Percentiles rank a stretch among this genome's conserved stretches.
Conservation (phyloP, 768 basidiomycete genomes). For the Tulasnella sp. region DNA sequence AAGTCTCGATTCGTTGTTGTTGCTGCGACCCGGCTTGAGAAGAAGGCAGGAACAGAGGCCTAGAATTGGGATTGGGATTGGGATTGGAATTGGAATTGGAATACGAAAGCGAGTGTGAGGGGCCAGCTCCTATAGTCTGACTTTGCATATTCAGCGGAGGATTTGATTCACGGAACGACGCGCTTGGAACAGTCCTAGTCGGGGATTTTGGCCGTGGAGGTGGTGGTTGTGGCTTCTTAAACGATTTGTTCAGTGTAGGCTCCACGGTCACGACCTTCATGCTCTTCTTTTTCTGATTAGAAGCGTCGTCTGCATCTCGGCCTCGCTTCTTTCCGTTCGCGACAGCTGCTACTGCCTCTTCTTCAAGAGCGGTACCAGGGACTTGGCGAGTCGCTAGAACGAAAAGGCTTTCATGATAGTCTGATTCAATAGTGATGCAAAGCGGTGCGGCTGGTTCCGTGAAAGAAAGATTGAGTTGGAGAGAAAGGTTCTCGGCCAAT, state of each 20-base stretch:
- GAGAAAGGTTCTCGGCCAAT: slow-evolving; percentile 60
- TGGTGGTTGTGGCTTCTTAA: background rate
- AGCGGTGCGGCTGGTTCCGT: slow-evolving; percentile 62
- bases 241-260: background rate
- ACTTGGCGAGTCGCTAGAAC: slow-evolving; percentile 64
- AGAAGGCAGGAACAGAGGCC: slow-evolving; percentile 34
- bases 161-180: background rate
- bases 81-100: background rate
- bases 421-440: slow-evolving; percentile 65
- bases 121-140: no score
- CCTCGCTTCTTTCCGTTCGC: slow-evolving; percentile 1
- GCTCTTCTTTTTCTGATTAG: background rate
- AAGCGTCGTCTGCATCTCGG: background rate
- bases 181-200: background rate
- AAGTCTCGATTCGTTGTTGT: background rate
- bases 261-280: slow-evolving; percentile 10
- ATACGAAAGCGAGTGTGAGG: background rate
- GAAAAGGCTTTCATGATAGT: slow-evolving; percentile 53
- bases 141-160: no score
- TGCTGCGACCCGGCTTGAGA: slow-evolving; percentile 25
- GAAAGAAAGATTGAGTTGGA: slow-evolving; percentile 59
- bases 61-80: background rate
- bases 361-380: slow-evolving; percentile 12
- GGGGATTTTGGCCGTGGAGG: background rate
- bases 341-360: slow-evolving; percentile 22